Evolutionary conservation across 768 basidiomycete species (phyloP), one percentile per base, ranked within the genome.

Genomic region (Pleurotus cornucopiae): DNA sequence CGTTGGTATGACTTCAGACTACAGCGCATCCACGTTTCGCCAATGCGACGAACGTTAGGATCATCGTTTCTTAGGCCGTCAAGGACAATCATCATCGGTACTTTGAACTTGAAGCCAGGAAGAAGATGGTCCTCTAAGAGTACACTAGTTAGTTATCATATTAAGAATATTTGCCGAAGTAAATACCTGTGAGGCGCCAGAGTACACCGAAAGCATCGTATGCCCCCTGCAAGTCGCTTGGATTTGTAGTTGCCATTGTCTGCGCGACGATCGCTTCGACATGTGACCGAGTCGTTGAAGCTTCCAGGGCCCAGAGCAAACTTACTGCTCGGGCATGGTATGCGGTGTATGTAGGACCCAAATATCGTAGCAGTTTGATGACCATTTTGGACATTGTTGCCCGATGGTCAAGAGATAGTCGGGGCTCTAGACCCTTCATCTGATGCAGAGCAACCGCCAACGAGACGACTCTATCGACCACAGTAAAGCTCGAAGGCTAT

Each of bases 21-120:
- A 65, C 92, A 94, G 23, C 95, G 82, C 89, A 99, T 94, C 97
- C 97, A 99, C 0, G 94, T 94, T 69, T 98, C 96, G 12, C 91
- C 91, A 30, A 90, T 77, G 9, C 93, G 81, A 23, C 89, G 85
- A 7, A 89, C 69, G 58, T 72, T 73, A 6, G 92, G 89, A 60
- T 93, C 86, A 30, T 87, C 84, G 39, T 78, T 86, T 63, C 86
- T 87, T 47, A 98, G 70, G 0, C 86, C 85, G 64, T 96, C 94
- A 49, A 98, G 71, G 26, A 96, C 85, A 44, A 86, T 83, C 79
- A 94, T 87, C 81, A 98, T 79, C 0, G 96, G 96, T 1, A 88
- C 77, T 63, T 88, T 88, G 65, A 98, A 85, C 21, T 78, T 76
- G 64, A 91, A 88, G 0, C 95, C 94, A 37, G 95, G 94, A 1